Conservation (phyloP, 2,329 filamentous ascomycete species). For the Ceratocystis variospora region DNA sequence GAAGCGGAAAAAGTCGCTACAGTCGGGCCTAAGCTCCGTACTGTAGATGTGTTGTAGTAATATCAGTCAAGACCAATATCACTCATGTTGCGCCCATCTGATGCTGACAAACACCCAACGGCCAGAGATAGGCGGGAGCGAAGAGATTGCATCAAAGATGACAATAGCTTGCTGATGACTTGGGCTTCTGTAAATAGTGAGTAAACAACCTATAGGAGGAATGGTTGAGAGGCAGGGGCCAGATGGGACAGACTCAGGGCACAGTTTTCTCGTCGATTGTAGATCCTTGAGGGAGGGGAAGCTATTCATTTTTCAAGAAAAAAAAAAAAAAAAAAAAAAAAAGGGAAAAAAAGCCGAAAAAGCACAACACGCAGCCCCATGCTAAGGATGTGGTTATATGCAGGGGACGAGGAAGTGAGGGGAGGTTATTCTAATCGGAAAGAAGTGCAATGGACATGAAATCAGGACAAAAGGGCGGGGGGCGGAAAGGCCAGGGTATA, state of each 20-base stretch:
- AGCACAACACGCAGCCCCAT: background rate
- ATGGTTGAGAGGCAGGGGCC: conserved; percentile 8
- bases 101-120: background rate
- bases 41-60: background rate
- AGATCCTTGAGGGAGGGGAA: conserved; percentile 2
- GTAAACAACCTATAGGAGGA: background rate
- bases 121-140: background rate
- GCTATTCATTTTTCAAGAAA: background rate
- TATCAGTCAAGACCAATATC: background rate
- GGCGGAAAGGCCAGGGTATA: background rate
- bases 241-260: conserved; percentile 6
- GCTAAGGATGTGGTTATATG: background rate
- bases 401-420: conserved; percentile 2
- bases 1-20: background rate
- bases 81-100: background rate
- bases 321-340: no score
- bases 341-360: no score
- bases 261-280: background rate
- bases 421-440: background rate
- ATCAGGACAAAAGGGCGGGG: background rate
- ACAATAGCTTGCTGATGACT: no score
- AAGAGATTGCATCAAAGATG: background rate
- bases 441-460: background rate
- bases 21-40: background rate
- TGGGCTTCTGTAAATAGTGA: background rate